A percentile compares a stretch with the other conserved stretches of the same genome.
Conservation (phyloP, 495 filamentous ascomycete species). For the Penicillium lagena region DNA sequence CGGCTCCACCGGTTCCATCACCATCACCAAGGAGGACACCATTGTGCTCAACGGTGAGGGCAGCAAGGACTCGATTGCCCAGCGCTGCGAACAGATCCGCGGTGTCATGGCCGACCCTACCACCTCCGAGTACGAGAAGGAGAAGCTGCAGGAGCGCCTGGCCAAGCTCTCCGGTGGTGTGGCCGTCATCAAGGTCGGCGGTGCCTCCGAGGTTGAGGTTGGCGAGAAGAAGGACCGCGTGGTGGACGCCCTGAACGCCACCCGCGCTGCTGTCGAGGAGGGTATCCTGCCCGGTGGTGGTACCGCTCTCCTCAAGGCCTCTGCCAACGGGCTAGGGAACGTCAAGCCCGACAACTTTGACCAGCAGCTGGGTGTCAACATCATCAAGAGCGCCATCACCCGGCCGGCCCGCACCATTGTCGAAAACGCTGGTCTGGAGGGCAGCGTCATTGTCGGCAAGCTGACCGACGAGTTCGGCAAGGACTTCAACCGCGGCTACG, state of each 20-base stretch:
- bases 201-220: conserved; percentile 95
- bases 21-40: conserved; percentile 99
- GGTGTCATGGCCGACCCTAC: conserved; percentile 88
- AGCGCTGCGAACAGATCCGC: conserved; percentile 98
- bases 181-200: conserved; percentile 98
- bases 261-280: conserved; percentile 96
- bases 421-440: conserved; percentile 95
- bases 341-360: conserved; percentile 94
- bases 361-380: conserved; percentile 96
- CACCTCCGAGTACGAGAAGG: conserved; percentile 98
- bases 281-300: conserved; percentile 98
- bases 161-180: conserved; percentile 99
- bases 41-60: conserved; percentile 98
- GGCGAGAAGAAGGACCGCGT: conserved; percentile 99
- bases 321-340: conserved; percentile 74
- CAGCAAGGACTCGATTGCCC: conserved; percentile 85
- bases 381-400: conserved; percentile 96
- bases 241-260: conserved; percentile 96
- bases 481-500: conserved; percentile 98
- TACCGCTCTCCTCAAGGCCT: conserved; percentile 95
- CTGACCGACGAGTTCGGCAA: conserved; percentile 85
- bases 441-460: conserved; percentile 95
- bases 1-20: conserved; percentile 94
- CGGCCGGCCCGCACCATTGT: conserved; percentile 89
- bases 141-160: conserved; percentile 99